phyloP scores from a whole-genome alignment of 2,329 filamentous ascomycete species.

The Tothia fuscella region DNA sequence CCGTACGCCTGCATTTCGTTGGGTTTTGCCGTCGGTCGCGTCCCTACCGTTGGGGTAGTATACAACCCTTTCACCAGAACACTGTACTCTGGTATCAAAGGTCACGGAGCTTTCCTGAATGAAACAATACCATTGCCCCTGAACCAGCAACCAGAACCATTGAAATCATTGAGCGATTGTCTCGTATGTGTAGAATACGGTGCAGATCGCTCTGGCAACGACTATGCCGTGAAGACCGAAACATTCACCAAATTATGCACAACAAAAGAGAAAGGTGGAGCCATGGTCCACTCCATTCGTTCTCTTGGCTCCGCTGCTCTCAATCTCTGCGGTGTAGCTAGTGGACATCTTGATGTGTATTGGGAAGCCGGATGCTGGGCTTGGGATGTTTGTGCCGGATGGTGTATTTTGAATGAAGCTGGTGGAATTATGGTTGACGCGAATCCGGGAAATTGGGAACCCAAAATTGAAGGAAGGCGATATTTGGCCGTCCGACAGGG shows the following conservation, averaged over 20 bases:
- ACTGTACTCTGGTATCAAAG: slow-evolving; percentile 57
- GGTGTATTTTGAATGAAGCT: slow-evolving; percentile 63
- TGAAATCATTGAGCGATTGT: slow-evolving; percentile 48
- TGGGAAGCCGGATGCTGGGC: slow-evolving; percentile 81
- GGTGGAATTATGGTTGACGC: slow-evolving; percentile 61
- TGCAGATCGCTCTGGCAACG: slow-evolving; percentile 51
- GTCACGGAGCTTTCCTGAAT: slow-evolving; percentile 48
- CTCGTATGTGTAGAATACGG: slow-evolving; percentile 68
- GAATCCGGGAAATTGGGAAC: slow-evolving; percentile 60
- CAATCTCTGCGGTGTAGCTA: slow-evolving; percentile 61
- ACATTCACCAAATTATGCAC: slow-evolving; percentile 47
- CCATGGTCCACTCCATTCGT: slow-evolving; percentile 67
- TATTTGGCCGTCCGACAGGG: slow-evolving; percentile 39
- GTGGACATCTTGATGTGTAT: slow-evolving; percentile 59
- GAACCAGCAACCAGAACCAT: slow-evolving; percentile 37
- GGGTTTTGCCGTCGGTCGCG: slow-evolving; percentile 52
- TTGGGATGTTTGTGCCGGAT: slow-evolving; percentile 75
- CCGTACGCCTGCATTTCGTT: slow-evolving; percentile 67
- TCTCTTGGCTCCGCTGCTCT: slow-evolving; percentile 61
- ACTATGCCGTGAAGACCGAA: slow-evolving; percentile 57
- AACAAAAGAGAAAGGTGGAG: slow-evolving; percentile 48
- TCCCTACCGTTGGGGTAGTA: slow-evolving; percentile 58
- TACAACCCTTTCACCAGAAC: slow-evolving; percentile 66
- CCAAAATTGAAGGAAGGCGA: slow-evolving; percentile 42
- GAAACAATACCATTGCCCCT: slow-evolving; percentile 33